These are phyloP conservation scores for Drechslera avenae DNA, from an alignment of 2,329 filamentous ascomycete genomes.

Conservation along the genomic window DNA sequence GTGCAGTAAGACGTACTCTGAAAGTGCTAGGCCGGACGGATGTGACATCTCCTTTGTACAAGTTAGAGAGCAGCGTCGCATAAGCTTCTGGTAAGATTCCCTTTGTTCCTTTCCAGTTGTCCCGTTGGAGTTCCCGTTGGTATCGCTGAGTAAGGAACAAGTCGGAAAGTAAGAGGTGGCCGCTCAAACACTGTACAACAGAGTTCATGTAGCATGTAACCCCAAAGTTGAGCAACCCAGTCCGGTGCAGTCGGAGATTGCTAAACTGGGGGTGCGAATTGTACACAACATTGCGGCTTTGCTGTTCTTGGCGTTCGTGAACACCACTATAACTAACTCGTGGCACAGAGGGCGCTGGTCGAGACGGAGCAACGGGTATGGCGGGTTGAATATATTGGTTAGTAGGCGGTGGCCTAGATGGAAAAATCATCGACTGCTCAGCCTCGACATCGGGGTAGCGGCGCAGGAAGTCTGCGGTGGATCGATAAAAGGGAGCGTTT, in stretches of 20 bases:
- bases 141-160: conserved; percentile 70
- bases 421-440: conserved; percentile 61
- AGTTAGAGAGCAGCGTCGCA: conserved; percentile 63
- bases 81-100: conserved; percentile 67
- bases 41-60: conserved; percentile 65
- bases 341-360: conserved; percentile 63
- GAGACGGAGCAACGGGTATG: conserved; percentile 64
- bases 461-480: conserved; percentile 82
- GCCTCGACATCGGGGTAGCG: conserved; percentile 74
- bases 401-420: conserved; percentile 45
- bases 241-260: conserved; percentile 60
- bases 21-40: conserved; percentile 55
- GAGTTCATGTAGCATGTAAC: conserved; percentile 93
- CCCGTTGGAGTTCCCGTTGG: conserved; percentile 62
- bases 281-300: conserved; percentile 49
- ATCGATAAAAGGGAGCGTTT: conserved; percentile 59
- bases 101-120: conserved; percentile 69
- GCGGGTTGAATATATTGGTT: conserved; percentile 57
- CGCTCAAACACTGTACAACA: conserved; percentile 81
- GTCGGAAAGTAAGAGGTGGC: conserved; percentile 66
- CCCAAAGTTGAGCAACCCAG: conserved; percentile 79
- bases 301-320: conserved; percentile 59
- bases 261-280: conserved; percentile 53
- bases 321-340: conserved; percentile 80
- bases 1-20: conserved; percentile 37